Evolutionary conservation across 2,329 filamentous ascomycete species (phyloP).

Genomic region (Alternaria postmessia): DNA sequence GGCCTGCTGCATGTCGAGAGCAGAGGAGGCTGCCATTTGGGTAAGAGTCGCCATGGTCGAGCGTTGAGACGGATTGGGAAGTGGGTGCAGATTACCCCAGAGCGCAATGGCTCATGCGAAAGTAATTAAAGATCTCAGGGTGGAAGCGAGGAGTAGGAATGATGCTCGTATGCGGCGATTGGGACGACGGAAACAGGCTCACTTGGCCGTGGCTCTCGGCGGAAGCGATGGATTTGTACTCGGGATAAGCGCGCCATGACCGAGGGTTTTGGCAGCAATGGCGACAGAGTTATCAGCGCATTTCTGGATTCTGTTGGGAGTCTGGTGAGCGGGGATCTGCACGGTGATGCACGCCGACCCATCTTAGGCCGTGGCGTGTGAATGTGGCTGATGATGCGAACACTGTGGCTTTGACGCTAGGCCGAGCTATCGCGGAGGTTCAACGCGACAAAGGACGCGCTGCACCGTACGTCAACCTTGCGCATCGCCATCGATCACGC

Average conservation of each 20-base stretch:
- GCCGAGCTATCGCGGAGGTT: constrained; percentile 3
- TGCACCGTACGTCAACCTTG: constrained; percentile 7
- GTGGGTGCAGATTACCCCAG: constrained; percentile 2
- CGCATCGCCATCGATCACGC: neutral
- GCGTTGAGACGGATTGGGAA: constrained; percentile 7
- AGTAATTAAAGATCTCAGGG: constrained; percentile 7
- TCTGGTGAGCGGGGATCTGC: constrained; percentile 25
- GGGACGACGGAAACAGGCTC: constrained; percentile 27
- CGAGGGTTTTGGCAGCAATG: constrained; percentile 13
- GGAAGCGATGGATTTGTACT: constrained; percentile 11
- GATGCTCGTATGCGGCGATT: constrained; percentile 23
- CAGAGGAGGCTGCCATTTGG: constrained; percentile 31
- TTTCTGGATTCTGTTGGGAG: constrained; percentile 28
- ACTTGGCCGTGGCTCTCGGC: constrained; percentile 27
- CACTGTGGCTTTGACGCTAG: constrained; percentile 11
- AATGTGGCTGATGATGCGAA: constrained; percentile 12
- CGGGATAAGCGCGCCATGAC: constrained; percentile 20
- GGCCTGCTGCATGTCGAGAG: constrained; percentile 31
- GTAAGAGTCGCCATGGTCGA: constrained; percentile 45
- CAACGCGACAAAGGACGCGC: constrained; percentile 18
- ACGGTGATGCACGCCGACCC: constrained; percentile 21
- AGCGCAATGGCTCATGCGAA: constrained; percentile 14
- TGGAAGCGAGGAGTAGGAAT: constrained; percentile 15
- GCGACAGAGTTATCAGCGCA: constrained; percentile 20
- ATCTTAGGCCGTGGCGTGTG: constrained; percentile 13